Evolutionary conservation across 2,329 filamentous ascomycete species (phyloP).

Genomic region (Scedosporium boydii): DNA sequence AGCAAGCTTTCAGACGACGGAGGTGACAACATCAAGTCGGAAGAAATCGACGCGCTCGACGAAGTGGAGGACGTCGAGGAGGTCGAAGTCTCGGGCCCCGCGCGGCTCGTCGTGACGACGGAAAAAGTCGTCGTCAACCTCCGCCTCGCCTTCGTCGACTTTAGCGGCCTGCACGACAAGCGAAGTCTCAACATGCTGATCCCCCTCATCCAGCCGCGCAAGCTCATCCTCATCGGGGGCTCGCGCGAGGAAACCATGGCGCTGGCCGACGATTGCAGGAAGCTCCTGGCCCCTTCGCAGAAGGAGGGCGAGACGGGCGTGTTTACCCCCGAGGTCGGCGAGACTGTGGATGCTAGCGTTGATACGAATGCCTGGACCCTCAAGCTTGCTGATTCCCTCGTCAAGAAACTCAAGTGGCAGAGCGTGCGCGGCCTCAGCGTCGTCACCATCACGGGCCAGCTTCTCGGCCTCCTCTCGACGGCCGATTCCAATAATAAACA

Average conservation of each 20-base stretch:
- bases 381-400: slow-evolving; percentile 74
- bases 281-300: slow-evolving; percentile 44
- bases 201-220: slow-evolving; percentile 85
- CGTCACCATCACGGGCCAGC: slow-evolving; percentile 78
- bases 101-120: slow-evolving; percentile 60
- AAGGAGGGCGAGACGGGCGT: slow-evolving; percentile 39
- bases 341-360: slow-evolving; percentile 77
- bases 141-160: slow-evolving; percentile 81
- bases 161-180: slow-evolving; percentile 85
- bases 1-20: slow-evolving; percentile 31
- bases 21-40: slow-evolving; percentile 10
- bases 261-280: slow-evolving; percentile 72
- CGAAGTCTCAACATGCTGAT: slow-evolving; percentile 91
- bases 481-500: slow-evolving; percentile 5
- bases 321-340: slow-evolving; percentile 70
- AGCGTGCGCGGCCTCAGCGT: slow-evolving; percentile 83
- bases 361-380: slow-evolving; percentile 98
- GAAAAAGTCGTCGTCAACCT: slow-evolving; percentile 60
- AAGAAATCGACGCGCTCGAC: slow-evolving; percentile 46
- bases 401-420: slow-evolving; percentile 88
- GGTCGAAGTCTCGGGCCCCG: slow-evolving; percentile 51
- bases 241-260: slow-evolving; percentile 66
- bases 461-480: slow-evolving; percentile 25
- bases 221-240: slow-evolving; percentile 86
- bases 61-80: slow-evolving; percentile 44